Conservation (phyloP, 2,329 filamentous ascomycete species). For the Aspergillus viridinutans region DNA sequence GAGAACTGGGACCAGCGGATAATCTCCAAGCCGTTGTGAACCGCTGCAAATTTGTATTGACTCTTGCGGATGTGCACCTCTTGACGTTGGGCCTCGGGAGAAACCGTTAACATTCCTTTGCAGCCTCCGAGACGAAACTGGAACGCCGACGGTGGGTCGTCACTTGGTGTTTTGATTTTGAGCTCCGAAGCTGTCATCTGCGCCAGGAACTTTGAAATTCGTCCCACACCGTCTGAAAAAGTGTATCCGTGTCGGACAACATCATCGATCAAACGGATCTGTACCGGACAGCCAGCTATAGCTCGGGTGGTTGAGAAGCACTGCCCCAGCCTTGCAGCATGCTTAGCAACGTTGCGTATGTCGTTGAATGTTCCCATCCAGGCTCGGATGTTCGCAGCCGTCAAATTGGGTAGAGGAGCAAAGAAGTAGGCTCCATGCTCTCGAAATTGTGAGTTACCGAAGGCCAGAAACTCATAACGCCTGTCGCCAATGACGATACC, state of each 20-base stretch:
- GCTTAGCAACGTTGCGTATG: constrained; percentile 82
- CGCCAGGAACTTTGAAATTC: constrained; percentile 76
- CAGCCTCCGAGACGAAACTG: constrained; percentile 91
- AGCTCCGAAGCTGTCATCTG: constrained; percentile 69
- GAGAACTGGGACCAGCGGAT: constrained; percentile 75
- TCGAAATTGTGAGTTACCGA: constrained; percentile 90
- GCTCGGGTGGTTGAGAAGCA: constrained; percentile 91
- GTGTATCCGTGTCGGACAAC: constrained; percentile 63
- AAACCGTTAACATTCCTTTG: constrained; percentile 81
- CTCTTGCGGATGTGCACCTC: constrained; percentile 77
- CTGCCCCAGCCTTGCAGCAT: constrained; percentile 83
- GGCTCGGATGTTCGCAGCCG: constrained; percentile 69
- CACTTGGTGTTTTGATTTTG: constrained; percentile 50
- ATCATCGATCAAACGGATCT: constrained; percentile 60
- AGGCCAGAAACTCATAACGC: constrained; percentile 84
- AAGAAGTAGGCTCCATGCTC: constrained; percentile 95
- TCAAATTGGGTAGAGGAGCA: constrained; percentile 62
- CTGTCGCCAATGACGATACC: constrained; percentile 80
- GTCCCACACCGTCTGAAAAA: constrained; percentile 92
- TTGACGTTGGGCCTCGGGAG: constrained; percentile 61
- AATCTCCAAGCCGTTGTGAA: constrained; percentile 73
- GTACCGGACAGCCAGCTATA: constrained; percentile 60
- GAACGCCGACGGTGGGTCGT: constrained; percentile 69
- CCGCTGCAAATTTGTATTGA: constrained; percentile 78
- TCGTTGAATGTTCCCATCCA: constrained; percentile 85